Percentiles rank a stretch among this genome's conserved stretches.
Evolutionary conservation across 768 basidiomycete species (phyloP).

Genomic region (Suillus weaverae): DNA sequence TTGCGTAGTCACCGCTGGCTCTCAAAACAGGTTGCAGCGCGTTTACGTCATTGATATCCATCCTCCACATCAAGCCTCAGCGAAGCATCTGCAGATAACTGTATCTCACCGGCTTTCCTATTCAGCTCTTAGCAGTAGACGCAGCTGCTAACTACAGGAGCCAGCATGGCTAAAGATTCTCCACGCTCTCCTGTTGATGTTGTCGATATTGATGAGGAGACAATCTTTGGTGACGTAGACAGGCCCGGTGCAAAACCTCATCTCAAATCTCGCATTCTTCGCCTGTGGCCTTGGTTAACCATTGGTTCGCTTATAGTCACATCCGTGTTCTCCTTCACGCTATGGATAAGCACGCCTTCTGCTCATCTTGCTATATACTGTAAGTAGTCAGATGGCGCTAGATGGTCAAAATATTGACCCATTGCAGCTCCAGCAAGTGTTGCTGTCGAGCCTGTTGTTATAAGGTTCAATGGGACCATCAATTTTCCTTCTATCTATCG

Average conservation of each 20-base stretch:
- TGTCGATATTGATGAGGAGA: neutral
- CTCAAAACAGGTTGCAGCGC: neutral
- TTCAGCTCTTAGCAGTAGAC: neutral
- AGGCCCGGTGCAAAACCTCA: neutral
- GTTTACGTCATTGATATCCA: neutral
- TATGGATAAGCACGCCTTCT: slow-evolving; percentile 5
- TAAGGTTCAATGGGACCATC: slow-evolving; percentile 10
- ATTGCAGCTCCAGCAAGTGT: slow-evolving; percentile 12
- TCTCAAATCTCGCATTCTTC: neutral
- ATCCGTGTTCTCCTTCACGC: slow-evolving; percentile 1
- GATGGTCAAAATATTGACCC: neutral
- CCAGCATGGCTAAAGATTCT: neutral
- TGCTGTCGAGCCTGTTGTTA: slow-evolving; percentile 10
- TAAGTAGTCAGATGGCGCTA: neutral
- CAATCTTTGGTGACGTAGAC: neutral
- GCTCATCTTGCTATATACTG: neutral
- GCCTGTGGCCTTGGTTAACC: slow-evolving; percentile 7
- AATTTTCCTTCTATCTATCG: slow-evolving; percentile 9
- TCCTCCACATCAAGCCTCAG: neutral
- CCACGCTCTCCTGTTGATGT: neutral
- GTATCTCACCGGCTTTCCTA: neutral
- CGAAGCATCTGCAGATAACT: neutral
- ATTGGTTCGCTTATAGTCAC: slow-evolving; percentile 1
- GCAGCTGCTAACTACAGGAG: neutral
- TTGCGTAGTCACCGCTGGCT: neutral